These are phyloP conservation scores for Durusdinium trenchii DNA, from an alignment of 73 alveolate genomes.

Conservation along the genomic window DNA sequence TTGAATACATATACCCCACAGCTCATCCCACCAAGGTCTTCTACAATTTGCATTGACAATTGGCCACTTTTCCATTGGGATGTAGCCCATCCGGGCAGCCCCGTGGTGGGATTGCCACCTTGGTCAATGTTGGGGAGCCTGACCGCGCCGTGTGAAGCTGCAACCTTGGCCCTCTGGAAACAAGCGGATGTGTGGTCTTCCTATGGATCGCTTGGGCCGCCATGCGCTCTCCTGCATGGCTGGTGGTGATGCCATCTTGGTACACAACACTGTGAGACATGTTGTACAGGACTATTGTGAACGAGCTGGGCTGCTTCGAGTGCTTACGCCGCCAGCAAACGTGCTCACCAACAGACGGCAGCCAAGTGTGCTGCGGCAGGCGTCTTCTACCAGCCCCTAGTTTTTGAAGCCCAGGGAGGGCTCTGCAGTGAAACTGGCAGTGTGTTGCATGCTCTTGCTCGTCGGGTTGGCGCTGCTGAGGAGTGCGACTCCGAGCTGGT, in stretches of 20 bases:
- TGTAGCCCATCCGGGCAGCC: constrained; percentile 38
- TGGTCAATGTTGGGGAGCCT: not conserved
- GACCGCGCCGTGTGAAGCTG: not conserved
- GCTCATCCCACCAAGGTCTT: not conserved
- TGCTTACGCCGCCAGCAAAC: too few species aligned
- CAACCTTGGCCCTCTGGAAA: not conserved
- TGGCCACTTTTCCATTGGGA: not conserved
- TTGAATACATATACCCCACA: not conserved
- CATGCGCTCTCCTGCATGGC: constrained; percentile 54
- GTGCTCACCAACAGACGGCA: too few species aligned
- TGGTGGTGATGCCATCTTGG: not conserved
- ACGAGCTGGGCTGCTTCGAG: not conserved
- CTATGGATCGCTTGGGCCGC: not conserved
- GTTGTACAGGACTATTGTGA: constrained; percentile 35
- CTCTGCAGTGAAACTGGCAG: too few species aligned
- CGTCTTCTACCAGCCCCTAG: too few species aligned
- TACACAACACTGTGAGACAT: not conserved
- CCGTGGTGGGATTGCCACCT: not conserved
- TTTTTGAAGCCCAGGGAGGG: too few species aligned
- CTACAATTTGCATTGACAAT: not conserved
- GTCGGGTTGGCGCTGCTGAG: too few species aligned
- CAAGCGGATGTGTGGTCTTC: not conserved
- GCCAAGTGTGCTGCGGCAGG: too few species aligned
- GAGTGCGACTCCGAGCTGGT: too few species aligned
- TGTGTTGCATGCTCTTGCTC: too few species aligned